These are phyloP conservation scores for Aspergillus sp. DNA, from an alignment of 2,329 filamentous ascomycete genomes.

Conservation along the genomic window DNA sequence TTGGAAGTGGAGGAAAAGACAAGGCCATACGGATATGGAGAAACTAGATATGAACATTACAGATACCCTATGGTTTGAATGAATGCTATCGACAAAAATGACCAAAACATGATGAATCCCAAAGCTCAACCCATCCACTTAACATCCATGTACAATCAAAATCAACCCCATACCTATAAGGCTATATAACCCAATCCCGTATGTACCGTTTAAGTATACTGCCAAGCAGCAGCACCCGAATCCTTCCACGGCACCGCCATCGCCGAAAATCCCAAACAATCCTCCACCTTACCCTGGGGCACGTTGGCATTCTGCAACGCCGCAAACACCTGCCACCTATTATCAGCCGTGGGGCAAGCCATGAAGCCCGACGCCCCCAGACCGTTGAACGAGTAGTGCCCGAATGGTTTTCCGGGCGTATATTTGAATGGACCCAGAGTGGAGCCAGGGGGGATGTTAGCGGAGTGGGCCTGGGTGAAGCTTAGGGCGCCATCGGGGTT, in stretches of 20 bases:
- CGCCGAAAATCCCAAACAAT: constrained; percentile 38
- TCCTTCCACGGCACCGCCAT: constrained; percentile 25
- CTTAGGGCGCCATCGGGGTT: constrained; percentile 49
- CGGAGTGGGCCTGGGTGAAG: constrained; percentile 56
- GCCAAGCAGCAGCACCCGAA: constrained; percentile 31
- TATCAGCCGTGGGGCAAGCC: constrained; percentile 35
- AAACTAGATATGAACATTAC: constrained; percentile 38
- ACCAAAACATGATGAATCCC: no score
- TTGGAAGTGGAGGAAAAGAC: constrained; percentile 90
- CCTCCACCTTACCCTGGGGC: constrained; percentile 30
- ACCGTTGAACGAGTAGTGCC: constrained; percentile 27
- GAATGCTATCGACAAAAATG: no score
- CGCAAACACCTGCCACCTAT: constrained; percentile 39
- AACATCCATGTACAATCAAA: no score
- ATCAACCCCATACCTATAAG: no score
- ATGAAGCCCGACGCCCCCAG: constrained; percentile 38
- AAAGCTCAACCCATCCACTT: no score
- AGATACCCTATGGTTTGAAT: no score
- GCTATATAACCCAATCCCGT: no score
- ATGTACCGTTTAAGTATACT: constrained; percentile 30
- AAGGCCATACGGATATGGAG: constrained; percentile 67
- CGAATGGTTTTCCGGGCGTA: constrained; percentile 19
- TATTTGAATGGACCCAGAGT: constrained; percentile 47
- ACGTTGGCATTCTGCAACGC: constrained; percentile 36
- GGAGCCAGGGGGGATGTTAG: constrained; percentile 48